These are phyloP conservation scores for Cytospora piceicola DNA, from an alignment of 2,329 filamentous ascomycete species.

Conservation along the genomic window DNA sequence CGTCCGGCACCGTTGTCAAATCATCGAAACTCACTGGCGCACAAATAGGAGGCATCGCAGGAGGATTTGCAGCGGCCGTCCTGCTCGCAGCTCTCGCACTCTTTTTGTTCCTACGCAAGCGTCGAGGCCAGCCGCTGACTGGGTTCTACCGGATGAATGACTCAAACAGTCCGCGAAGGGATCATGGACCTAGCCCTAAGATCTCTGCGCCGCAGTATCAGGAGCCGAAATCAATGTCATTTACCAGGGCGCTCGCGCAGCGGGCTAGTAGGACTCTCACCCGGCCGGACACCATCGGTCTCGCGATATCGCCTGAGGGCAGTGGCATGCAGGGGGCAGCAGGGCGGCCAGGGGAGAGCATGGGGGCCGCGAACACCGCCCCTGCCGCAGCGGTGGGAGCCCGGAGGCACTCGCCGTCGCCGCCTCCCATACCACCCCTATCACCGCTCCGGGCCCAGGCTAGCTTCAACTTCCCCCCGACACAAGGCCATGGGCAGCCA, in stretches of 20 bases:
- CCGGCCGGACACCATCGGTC: constrained; percentile 47
- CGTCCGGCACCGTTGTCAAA: constrained; percentile 1
- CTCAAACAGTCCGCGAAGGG: constrained; percentile 40
- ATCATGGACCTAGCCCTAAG: constrained; percentile 39
- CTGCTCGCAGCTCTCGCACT: constrained; percentile 49
- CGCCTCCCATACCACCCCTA: constrained; percentile 21
- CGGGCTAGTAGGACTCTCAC: constrained; percentile 36
- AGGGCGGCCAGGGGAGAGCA: constrained; percentile 29
- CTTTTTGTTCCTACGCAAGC: constrained; percentile 17
- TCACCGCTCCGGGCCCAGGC: constrained; percentile 19
- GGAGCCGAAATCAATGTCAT: constrained; percentile 34
- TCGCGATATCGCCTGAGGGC: constrained; percentile 48
- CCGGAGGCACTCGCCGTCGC: constrained; percentile 3
- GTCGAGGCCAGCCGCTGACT: constrained; percentile 4
- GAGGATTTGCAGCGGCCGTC: constrained; percentile 56
- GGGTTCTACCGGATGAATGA: constrained; percentile 44
- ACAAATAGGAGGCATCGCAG: constrained; percentile 62
- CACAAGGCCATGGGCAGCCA: constrained; percentile 5
- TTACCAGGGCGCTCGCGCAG: constrained; percentile 32
- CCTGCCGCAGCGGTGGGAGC: not conserved
- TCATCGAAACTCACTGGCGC: constrained; percentile 39
- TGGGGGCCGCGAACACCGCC: constrained; percentile 7
- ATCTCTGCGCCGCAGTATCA: constrained; percentile 48
- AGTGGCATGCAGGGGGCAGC: constrained; percentile 8
- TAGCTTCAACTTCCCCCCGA: constrained; percentile 27